Base-by-base conservation (phyloP, 192 early-diverging fungal species). In the Backusella australiensis region DNA sequence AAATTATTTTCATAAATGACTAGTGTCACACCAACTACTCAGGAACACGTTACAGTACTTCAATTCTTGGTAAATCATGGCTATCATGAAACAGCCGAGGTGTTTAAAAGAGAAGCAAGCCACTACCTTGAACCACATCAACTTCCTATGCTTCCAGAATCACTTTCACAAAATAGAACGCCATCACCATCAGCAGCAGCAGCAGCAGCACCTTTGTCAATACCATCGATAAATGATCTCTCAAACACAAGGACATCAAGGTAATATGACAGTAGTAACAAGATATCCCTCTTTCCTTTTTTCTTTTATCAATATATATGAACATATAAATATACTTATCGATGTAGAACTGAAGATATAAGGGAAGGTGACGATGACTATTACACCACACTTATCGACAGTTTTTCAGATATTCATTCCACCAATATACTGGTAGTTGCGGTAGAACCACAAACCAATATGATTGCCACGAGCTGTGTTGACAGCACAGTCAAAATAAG, bases 401-500 rank as follows among this genome's bases (percentile, higher is more conserved):
- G 19, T 82, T 87, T 41, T 76, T 85, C 14, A 68, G 70, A 82
- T 21, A 69, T 90, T 8, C 91, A 93, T 76, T 71, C 65, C 26
- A 81, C 82, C 53, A 93, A 93, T 71, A 89, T 93, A 73, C 78
- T 93, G 5, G 69, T 83, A 14, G 82, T 87, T 36, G 66, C 82
- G 8, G 79, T 46, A 77, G 63, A 74, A 72, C 82, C 66, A 34
- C 65, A 75, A 39, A 80, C 86, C 0, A 77, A 76, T 1, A 80
- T 83, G 11, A 44, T 91, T 34, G 77, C 84, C 6, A 88, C 90
- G 1, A 83, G 83, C 17, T 84, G 90, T 52, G 86, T 87, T 15
- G 90, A 93, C 81, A 89, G 90, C 67, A 86, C 87, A 12, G 83
- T 93, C 15, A 83, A 86, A 23, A 77, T 93, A 38, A 41, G 8